These are phyloP conservation scores for Fraxinus angustifolia DNA, from an alignment of 305 asterid species.

Conservation along the genomic window DNA sequence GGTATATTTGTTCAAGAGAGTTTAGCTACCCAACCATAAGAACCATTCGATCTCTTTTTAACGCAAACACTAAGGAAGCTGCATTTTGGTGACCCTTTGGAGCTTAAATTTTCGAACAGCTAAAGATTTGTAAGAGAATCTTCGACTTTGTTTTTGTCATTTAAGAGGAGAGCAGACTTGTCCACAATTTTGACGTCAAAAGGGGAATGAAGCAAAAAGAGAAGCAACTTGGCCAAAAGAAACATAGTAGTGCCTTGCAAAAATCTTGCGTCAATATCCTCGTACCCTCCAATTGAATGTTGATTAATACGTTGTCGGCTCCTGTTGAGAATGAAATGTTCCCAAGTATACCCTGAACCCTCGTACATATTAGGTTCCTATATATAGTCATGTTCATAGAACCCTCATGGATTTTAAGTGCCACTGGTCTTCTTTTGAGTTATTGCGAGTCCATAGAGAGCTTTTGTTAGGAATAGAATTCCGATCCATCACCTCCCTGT, in stretches of 20 bases:
- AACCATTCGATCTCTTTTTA: neutral
- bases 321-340: neutral
- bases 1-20: neutral
- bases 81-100: neutral
- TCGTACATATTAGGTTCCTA: neutral
- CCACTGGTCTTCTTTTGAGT: neutral
- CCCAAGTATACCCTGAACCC: neutral
- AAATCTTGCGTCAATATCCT: neutral
- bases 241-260: neutral
- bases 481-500: neutral
- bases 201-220: neutral
- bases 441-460: neutral
- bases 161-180: neutral
- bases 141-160: neutral
- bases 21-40: neutral
- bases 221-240: neutral
- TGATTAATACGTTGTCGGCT: neutral
- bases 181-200: neutral
- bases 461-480: neutral
- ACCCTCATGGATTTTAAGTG: neutral
- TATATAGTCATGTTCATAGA: neutral
- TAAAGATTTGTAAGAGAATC: neutral
- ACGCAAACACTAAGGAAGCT: neutral
- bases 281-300: neutral
- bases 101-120: neutral